Percentiles rank a stretch among this genome's conserved stretches.
Conservation (phyloP, 805 yeast species). For the Candida arabinofermentans region DNA sequence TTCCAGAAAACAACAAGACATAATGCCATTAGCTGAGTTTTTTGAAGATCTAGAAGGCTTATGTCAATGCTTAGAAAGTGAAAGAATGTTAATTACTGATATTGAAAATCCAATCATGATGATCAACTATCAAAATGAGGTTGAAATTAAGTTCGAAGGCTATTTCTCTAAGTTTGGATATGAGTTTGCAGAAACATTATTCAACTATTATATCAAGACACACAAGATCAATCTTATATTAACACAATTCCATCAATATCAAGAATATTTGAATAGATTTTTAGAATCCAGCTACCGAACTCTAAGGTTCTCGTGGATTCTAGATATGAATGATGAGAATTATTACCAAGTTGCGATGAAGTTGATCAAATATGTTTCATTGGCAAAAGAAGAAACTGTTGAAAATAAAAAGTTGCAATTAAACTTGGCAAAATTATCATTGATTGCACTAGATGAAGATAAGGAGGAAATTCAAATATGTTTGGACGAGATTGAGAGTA, state of each 20-base stretch:
- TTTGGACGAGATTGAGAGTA: constrained; percentile 45
- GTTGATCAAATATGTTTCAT: constrained; percentile 39
- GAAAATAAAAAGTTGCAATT: constrained; percentile 51
- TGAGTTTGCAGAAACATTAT: constrained; percentile 63
- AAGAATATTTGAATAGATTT: constrained; percentile 46
- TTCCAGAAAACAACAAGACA: constrained; percentile 47
- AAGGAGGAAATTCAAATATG: constrained; percentile 22
- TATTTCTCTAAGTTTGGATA: constrained; percentile 64
- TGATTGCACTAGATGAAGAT: constrained; percentile 38
- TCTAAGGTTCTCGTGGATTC: constrained; percentile 68
- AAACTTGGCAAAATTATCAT: constrained; percentile 68
- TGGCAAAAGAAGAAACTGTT: constrained; percentile 37
- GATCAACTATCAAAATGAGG: constrained; percentile 18
- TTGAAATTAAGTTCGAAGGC: constrained; percentile 33
- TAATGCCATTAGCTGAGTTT: constrained; percentile 59
- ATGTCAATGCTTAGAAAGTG: constrained; percentile 48
- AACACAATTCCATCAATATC: constrained; percentile 51
- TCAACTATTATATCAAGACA: constrained; percentile 49
- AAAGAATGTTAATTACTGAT: constrained; percentile 33
- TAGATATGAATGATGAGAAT: constrained; percentile 49
- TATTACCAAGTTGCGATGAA: constrained; percentile 47
- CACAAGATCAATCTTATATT: constrained; percentile 53
- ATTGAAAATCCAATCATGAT: constrained; percentile 28
- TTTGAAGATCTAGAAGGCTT: constrained; percentile 64
- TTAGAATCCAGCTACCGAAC: constrained; percentile 42